These are phyloP conservation scores for Elaeagnus macrophylla DNA, from an alignment of 306 rosid species.

Conservation along the genomic window DNA sequence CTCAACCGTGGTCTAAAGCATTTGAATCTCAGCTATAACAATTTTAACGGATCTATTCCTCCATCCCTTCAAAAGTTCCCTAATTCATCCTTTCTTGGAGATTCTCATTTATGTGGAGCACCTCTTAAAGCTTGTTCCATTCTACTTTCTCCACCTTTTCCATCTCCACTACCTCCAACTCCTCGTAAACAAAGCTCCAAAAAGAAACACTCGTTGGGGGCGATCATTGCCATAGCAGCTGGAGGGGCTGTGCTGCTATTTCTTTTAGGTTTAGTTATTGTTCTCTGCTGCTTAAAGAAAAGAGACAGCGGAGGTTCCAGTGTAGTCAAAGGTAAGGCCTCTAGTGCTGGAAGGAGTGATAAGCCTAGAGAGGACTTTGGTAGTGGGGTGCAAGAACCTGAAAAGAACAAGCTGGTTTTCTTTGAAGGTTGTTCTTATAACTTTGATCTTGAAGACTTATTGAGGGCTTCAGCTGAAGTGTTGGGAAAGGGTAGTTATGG, in stretches of 20 bases:
- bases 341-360: constrained; percentile 20
- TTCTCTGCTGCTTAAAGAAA: constrained; percentile 46
- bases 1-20: constrained; percentile 49
- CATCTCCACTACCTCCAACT: constrained; percentile 31
- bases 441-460: constrained; percentile 72
- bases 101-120: constrained; percentile 59
- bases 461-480: constrained; percentile 79
- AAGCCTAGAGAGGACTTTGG: constrained; percentile 59
- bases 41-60: constrained; percentile 79
- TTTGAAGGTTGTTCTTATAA: constrained; percentile 47
- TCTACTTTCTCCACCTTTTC: constrained; percentile 39
- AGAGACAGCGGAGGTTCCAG: constrained; percentile 24
- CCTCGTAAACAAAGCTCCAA: constrained; percentile 37
- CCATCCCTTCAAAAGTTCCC: constrained; percentile 44
- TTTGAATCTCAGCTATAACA: constrained; percentile 75
- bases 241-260: constrained; percentile 35
- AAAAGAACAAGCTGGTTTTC: constrained; percentile 55
- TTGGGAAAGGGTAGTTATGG: constrained; percentile 80
- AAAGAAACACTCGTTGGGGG: constrained; percentile 44
- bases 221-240: constrained; percentile 70
- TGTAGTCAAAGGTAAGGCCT: constrained; percentile 28
- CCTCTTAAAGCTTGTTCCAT: constrained; percentile 58
- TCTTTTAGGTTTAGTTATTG: constrained; percentile 26
- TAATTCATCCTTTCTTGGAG: constrained; percentile 67
- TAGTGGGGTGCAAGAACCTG: constrained; percentile 72